Evolutionary conservation across 1,284 basidiomycete genomes (phyloP), one percentile per base, ranked within the genome.

Genomic region (Farysia itapuensis): DNA sequence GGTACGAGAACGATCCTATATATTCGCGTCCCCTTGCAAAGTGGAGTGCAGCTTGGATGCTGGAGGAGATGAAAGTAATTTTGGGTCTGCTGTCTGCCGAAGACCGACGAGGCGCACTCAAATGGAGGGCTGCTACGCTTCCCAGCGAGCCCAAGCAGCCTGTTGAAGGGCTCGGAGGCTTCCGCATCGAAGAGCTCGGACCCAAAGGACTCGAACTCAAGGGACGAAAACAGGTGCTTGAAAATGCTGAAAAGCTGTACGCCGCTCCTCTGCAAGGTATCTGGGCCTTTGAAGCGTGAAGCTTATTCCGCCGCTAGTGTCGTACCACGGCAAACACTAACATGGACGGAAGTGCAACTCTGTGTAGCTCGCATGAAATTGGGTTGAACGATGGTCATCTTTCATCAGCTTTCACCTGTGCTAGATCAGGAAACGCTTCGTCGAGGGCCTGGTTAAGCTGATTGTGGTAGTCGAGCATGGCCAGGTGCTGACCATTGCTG

Each of bases 401-500:
- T n/a, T n/a, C n/a, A n/a, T n/a, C n/a, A n/a, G n/a, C n/a, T n/a
- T n/a, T n/a, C n/a, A n/a, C n/a, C 11, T 22, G 12, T 19, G 22
- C 38, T 26, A 63, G 29, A n/a, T 45, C 53, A 2, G 60, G 60
- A 14, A 64, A 64, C 1, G 54, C 54, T 21, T 50, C n/a, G 13
- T 59, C 60, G 20, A 64, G 31, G n/a, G 54, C 53, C 4, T 21
- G 31, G 20, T 53, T 43, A 18, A 64, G 28, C 15, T 30, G 23
- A 5, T 22, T 13, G 40, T 54, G 53, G 19, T 64, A 64, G 13
- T 43, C 57, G 26, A 53, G 37, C 23, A 64, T 37, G 13, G 54
- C 60, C 12, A 8, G 26, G 37, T 66, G 56, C 40, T 72, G 71
- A 2, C 70, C 72, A 12, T 60, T 45, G 36, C 72, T 67, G 38